Evolutionary conservation across 352 stramenopile species (phyloP).

Genomic region (Nothophytophthora sp.): DNA sequence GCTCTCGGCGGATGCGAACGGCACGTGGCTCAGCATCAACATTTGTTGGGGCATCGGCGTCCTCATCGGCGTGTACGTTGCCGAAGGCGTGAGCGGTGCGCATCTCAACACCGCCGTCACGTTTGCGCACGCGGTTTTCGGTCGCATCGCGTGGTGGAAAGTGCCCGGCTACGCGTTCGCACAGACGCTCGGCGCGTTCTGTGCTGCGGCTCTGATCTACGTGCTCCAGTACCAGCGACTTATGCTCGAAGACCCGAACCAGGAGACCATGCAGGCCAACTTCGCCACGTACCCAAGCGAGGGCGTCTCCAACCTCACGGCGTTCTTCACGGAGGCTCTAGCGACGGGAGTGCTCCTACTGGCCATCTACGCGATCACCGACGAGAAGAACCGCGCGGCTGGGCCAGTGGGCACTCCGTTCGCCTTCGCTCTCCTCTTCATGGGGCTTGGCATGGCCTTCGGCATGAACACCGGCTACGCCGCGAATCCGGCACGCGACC

Average conservation of each 20-base stretch:
- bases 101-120: conserved; percentile 63
- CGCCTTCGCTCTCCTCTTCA: conserved; percentile 49
- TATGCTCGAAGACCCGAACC: conserved; percentile 40
- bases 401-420: conserved; percentile 31
- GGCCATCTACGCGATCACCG: conserved; percentile 51
- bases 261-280: conserved; percentile 30
- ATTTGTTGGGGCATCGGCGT: conserved; percentile 29
- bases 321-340: conserved; percentile 56
- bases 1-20: conserved; percentile 43
- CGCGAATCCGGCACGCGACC: conserved; percentile 46
- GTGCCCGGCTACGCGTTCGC: conserved; percentile 36
- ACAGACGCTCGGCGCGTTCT: conserved; percentile 40
- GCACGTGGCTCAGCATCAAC: conserved; percentile 64
- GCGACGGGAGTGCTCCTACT: conserved; percentile 49
- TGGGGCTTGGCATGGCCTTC: conserved; percentile 58
- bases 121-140: conserved; percentile 42
- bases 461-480: conserved; percentile 41
- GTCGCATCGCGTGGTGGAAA: conserved; percentile 44
- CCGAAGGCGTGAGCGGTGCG: conserved; percentile 42
- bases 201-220: conserved; percentile 40
- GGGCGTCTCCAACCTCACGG: conserved; percentile 38
- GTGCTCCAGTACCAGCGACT: conserved; percentile 47
- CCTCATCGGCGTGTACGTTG: conserved; percentile 46
- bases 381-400: conserved; percentile 45
- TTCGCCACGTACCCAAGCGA: conserved; percentile 47